These are phyloP conservation scores for Rhodofomes roseus DNA, from an alignment of 1,284 basidiomycete genomes.

Conservation along the genomic window DNA sequence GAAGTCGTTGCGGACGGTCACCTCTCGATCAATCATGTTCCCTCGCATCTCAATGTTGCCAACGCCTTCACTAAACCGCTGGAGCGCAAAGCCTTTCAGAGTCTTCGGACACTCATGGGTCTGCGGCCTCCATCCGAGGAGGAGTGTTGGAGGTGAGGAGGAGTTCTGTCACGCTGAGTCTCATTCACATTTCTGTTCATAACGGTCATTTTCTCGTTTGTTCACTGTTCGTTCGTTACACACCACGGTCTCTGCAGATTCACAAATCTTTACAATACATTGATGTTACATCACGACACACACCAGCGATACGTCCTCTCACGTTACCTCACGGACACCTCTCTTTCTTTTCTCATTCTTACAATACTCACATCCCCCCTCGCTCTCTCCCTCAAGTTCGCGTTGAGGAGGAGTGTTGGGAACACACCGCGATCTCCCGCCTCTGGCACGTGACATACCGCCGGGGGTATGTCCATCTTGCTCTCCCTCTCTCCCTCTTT, in stretches of 20 bases:
- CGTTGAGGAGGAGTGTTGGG: conserved; percentile 9
- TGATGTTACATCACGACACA: too few relatives aligned
- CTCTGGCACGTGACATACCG: neutral
- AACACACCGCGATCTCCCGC: neutral
- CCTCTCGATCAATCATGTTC: conserved; percentile 3
- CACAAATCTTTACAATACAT: neutral
- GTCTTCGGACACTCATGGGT: conserved; percentile 5
- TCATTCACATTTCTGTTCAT: neutral
- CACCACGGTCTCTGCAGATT: neutral
- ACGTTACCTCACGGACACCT: neutral
- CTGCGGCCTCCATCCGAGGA: conserved; percentile 12
- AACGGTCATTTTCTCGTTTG: neutral
- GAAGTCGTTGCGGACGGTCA: conserved; percentile 6
- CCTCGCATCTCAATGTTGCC: conserved; percentile 10
- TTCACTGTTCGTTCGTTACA: too few relatives aligned
- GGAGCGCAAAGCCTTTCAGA: conserved; percentile 3
- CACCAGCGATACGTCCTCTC: too few relatives aligned
- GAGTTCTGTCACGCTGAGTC: conserved; percentile 1
- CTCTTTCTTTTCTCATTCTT: neutral
- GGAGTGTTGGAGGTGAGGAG: conserved; percentile 8
- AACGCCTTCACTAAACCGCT: conserved; percentile 17
- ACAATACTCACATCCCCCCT: neutral
- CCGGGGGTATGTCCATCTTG: neutral
- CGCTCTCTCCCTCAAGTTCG: neutral
- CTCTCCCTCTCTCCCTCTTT: neutral